A percentile compares a stretch with the other conserved stretches of the same genome.
These are phyloP conservation scores for Ilyonectria robusta DNA, from an alignment of 2,329 filamentous ascomycete genomes.

Conservation along the genomic window DNA sequence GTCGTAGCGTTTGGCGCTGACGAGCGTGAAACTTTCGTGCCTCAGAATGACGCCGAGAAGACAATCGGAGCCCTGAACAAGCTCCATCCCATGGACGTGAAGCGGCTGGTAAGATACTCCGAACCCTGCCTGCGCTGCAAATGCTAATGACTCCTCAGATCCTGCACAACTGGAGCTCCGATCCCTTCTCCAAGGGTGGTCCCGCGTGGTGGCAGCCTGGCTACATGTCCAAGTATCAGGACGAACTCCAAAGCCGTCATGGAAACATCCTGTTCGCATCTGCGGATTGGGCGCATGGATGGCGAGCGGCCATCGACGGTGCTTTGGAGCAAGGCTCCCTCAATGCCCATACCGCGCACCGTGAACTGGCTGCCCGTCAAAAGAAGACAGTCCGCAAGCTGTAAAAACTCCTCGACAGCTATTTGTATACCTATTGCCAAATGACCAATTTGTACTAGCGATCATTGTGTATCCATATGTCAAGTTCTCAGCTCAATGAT, in stretches of 20 bases:
- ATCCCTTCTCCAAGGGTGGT: conserved; percentile 42
- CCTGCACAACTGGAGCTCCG: conserved; percentile 45
- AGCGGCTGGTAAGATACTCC: conserved; percentile 19
- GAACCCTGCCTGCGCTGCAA: too few relatives aligned
- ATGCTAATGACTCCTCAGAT: not conserved
- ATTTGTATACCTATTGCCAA: too few relatives aligned
- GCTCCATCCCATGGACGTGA: conserved; percentile 34
- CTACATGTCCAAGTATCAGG: conserved; percentile 46
- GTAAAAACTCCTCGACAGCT: too few relatives aligned
- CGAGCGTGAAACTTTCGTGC: conserved; percentile 22
- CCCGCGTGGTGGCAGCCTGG: conserved; percentile 39
- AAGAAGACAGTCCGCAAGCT: too few relatives aligned
- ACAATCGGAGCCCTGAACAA: conserved; percentile 24
- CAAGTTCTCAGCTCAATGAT: too few relatives aligned
- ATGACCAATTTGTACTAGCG: too few relatives aligned
- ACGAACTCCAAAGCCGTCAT: conserved; percentile 44
- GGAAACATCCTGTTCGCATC: conserved; percentile 47
- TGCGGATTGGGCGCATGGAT: conserved; percentile 48
- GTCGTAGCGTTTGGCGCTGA: conserved; percentile 32
- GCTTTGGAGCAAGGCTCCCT: conserved; percentile 42
- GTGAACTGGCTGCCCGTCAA: too few relatives aligned
- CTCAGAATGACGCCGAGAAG: conserved; percentile 30
- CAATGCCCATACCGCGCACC: conserved; percentile 16
- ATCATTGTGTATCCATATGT: too few relatives aligned
- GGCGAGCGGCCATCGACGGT: conserved; percentile 48